Percentiles rank a stretch among this genome's conserved stretches.
These are phyloP conservation scores for Xylaria grammica DNA, from an alignment of 495 filamentous ascomycete species.

Conservation along the genomic window DNA sequence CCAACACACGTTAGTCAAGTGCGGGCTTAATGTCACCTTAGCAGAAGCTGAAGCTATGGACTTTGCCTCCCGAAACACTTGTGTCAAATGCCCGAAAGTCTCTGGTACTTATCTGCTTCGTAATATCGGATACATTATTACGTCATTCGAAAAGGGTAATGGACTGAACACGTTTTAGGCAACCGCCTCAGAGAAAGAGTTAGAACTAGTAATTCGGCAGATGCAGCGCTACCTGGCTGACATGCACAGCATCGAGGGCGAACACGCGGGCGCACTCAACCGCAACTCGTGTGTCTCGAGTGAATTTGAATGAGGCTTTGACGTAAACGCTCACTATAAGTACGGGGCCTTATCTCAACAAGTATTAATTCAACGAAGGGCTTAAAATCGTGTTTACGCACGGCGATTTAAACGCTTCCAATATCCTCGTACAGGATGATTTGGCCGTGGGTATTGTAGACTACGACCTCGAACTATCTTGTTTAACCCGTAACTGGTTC, in stretches of 20 bases:
- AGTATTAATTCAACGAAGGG: neutral
- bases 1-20: neutral
- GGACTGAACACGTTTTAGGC: neutral
- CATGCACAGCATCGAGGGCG: constrained; percentile 4
- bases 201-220: constrained; percentile 4
- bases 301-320: constrained; percentile 1
- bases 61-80: neutral
- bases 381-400: neutral
- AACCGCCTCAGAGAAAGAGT: neutral
- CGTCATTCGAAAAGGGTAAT: constrained; percentile 1
- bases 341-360: too few relatives aligned
- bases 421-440: neutral
- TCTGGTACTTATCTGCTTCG: constrained; percentile 3
- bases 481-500: too few relatives aligned
- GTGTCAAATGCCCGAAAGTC: constrained; percentile 16
- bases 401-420: neutral
- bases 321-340: neutral
- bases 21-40: neutral
- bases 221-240: neutral
- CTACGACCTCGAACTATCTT: too few relatives aligned
- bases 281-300: too few relatives aligned
- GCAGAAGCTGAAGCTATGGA: constrained; percentile 12
- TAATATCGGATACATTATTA: neutral
- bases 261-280: too few relatives aligned
- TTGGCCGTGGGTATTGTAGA: neutral